Evolutionary conservation across 2,329 filamentous ascomycete species (phyloP).

Genomic region (Aspergillus sp.): DNA sequence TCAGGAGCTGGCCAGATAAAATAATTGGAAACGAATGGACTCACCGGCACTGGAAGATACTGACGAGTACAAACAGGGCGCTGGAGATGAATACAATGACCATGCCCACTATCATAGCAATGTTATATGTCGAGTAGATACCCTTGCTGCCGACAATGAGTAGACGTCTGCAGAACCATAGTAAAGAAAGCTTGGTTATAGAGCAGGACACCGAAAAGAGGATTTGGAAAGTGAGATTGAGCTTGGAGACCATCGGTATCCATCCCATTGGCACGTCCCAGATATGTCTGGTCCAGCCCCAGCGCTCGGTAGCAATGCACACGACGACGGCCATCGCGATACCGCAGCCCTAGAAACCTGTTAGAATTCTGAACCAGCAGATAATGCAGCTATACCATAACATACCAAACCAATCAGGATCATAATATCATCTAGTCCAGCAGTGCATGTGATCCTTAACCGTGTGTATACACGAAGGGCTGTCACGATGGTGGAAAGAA

Average conservation of each 20-base stretch:
- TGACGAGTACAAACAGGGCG: slow-evolving; percentile 32
- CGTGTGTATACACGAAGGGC: slow-evolving; percentile 49
- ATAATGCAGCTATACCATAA: background rate
- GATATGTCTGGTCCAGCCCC: slow-evolving; percentile 41
- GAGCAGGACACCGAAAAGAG: slow-evolving; percentile 35
- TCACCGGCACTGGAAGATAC: slow-evolving; percentile 44
- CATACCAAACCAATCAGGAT: slow-evolving; percentile 45
- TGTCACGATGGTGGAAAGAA: slow-evolving; percentile 42
- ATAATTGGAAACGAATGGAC: slow-evolving; percentile 14
- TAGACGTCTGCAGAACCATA: slow-evolving; percentile 38
- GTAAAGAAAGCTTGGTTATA: slow-evolving; percentile 41
- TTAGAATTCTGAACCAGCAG: slow-evolving; percentile 3
- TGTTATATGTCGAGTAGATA: slow-evolving; percentile 26
- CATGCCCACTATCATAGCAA: slow-evolving; percentile 25
- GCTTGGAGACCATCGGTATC: slow-evolving; percentile 33
- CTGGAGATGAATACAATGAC: slow-evolving; percentile 31
- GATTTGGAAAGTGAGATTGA: slow-evolving; percentile 39
- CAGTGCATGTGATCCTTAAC: slow-evolving; percentile 44
- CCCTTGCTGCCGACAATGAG: slow-evolving; percentile 31
- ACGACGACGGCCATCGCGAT: slow-evolving; percentile 37
- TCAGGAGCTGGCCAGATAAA: slow-evolving; percentile 9
- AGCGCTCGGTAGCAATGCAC: slow-evolving; percentile 33
- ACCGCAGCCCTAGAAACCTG: slow-evolving; percentile 27
- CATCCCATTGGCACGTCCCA: slow-evolving; percentile 40
- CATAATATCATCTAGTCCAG: slow-evolving; percentile 50